A percentile compares a stretch with the other conserved stretches of the same genome.
Evolutionary conservation across 2,329 filamentous ascomycete species (phyloP).

Genomic region (Hymenoscyphus infarciens): DNA sequence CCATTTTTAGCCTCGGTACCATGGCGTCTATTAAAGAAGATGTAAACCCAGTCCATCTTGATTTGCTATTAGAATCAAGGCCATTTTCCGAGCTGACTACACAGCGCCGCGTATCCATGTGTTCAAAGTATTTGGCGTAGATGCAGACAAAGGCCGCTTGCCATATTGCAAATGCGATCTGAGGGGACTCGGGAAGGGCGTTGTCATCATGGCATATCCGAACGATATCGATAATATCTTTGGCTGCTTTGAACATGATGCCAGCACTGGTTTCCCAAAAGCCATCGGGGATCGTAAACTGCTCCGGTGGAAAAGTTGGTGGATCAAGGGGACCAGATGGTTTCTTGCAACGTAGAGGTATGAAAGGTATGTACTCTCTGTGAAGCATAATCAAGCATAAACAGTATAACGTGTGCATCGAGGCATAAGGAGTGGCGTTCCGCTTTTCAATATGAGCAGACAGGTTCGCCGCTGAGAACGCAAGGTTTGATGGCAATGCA

Average conservation of each 20-base stretch:
- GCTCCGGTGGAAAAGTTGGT: conserved; percentile 49
- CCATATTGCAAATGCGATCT: conserved; percentile 65
- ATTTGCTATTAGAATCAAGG: not conserved
- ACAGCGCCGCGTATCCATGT: conserved; percentile 63
- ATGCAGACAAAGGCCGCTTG: conserved; percentile 62
- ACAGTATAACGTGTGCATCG: conserved; percentile 63
- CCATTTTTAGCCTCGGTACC: conserved; percentile 52
- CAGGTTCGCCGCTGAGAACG: conserved; percentile 58
- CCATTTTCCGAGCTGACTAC: conserved; percentile 35
- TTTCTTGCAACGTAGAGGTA: conserved; percentile 50
- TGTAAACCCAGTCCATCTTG: conserved; percentile 40
- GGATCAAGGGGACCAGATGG: conserved; percentile 57
- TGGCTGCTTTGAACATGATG: conserved; percentile 59
- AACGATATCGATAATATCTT: conserved; percentile 62
- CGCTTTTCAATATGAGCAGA: conserved; percentile 62
- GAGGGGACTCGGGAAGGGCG: conserved; percentile 61
- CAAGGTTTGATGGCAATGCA: conserved; percentile 50
- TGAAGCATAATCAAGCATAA: conserved; percentile 66
- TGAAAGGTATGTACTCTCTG: conserved; percentile 64
- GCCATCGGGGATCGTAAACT: conserved; percentile 44
- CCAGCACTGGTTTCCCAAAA: conserved; percentile 64
- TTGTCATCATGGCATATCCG: conserved; percentile 57
- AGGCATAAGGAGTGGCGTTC: conserved; percentile 60
- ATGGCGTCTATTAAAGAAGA: conserved; percentile 50
- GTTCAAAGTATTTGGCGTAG: conserved; percentile 64